phyloP scores from a whole-genome alignment of 805 yeast genomes.

The Nakazawaea holstii region DNA sequence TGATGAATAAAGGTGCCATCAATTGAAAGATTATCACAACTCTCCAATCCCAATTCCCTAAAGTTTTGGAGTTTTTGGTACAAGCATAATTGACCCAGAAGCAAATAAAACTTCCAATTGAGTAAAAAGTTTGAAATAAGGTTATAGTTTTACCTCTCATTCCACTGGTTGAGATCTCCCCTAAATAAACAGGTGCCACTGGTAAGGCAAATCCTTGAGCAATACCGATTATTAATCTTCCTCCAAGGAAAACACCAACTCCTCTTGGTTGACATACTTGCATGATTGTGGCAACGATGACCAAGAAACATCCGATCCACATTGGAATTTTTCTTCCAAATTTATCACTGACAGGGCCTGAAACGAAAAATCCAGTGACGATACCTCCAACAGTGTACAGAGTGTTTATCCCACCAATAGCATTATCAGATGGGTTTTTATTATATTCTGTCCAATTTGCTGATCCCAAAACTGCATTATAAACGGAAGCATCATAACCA shows the following conservation, averaged over 20 bases:
- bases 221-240: slow-evolving; percentile 35
- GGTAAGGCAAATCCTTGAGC: slow-evolving; percentile 39
- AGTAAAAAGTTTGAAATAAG: slow-evolving; percentile 38
- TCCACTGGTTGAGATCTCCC: slow-evolving; percentile 35
- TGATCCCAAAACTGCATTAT: slow-evolving; percentile 19
- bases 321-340: slow-evolving; percentile 16
- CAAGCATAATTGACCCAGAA: slow-evolving; percentile 37
- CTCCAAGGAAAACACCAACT: slow-evolving; percentile 22
- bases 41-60: slow-evolving; percentile 38
- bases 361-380: slow-evolving; percentile 16
- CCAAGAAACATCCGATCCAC: slow-evolving; percentile 9
- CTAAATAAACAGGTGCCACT: slow-evolving; percentile 34
- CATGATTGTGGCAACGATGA: slow-evolving; percentile 14
- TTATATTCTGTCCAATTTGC: slow-evolving; percentile 16
- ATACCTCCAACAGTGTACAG: slow-evolving; percentile 18
- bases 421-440: slow-evolving; percentile 14
- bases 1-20: slow-evolving; percentile 32
- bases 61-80: slow-evolving; percentile 25
- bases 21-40: slow-evolving; percentile 30
- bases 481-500: slow-evolving; percentile 20
- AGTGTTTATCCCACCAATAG: slow-evolving; percentile 17
- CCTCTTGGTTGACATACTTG: slow-evolving; percentile 14
- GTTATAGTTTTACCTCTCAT: slow-evolving; percentile 39
- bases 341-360: slow-evolving; percentile 15
- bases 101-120: slow-evolving; percentile 39